Conservation (phyloP, 768 basidiomycete species). For the Tephrocybe rancida region DNA sequence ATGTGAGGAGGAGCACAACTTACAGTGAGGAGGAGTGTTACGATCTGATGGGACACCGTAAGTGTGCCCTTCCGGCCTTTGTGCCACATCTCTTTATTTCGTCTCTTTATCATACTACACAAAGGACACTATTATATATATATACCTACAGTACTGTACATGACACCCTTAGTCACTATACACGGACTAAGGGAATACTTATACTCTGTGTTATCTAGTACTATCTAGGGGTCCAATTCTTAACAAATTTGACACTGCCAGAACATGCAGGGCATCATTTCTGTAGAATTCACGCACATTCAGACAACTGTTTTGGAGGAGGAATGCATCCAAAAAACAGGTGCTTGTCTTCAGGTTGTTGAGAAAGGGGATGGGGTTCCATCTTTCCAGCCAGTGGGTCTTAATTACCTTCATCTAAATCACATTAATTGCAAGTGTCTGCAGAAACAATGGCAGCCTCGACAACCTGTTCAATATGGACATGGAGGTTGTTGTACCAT, state of each 20-base stretch:
- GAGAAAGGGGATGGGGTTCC: background rate
- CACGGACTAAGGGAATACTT: too few species aligned
- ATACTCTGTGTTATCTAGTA: too few species aligned
- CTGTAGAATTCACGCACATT: constrained; percentile 24
- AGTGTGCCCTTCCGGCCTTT: too few species aligned
- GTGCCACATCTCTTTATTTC: too few species aligned
- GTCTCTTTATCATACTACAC: too few species aligned
- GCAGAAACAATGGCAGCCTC: background rate
- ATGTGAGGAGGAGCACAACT: background rate
- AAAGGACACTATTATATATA: too few species aligned
- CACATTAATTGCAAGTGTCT: background rate
- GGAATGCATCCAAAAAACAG: background rate
- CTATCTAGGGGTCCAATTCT: too few species aligned
- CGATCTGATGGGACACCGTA: too few species aligned
- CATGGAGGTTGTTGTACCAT: background rate
- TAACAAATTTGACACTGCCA: too few species aligned
- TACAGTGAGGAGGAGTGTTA: background rate
- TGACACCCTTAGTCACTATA: too few species aligned
- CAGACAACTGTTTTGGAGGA: background rate
- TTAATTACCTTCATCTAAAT: too few species aligned
- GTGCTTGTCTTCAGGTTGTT: background rate
- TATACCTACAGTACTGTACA: too few species aligned
- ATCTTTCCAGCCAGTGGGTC: background rate
- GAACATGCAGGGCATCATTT: constrained; percentile 33
- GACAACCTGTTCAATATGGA: background rate